Conservation (phyloP, 2,329 filamentous ascomycete genomes). For the Aureobasidium namibiae region DNA sequence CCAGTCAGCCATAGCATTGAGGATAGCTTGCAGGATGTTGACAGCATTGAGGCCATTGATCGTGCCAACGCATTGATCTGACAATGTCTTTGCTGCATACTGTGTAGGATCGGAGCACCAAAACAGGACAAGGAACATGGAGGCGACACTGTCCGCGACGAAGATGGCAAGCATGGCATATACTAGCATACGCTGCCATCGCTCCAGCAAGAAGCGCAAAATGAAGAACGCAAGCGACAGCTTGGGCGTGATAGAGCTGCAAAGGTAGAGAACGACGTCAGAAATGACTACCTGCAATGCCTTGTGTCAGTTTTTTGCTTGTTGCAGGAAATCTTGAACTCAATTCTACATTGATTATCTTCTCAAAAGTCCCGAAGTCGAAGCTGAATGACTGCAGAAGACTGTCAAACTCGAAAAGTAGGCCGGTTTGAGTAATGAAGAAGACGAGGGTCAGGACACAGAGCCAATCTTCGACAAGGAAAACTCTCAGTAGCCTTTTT, state of each 20-base stretch:
- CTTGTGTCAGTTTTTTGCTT: too few species aligned
- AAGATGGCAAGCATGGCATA: slow-evolving; percentile 18
- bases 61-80: background rate
- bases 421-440: too few species aligned
- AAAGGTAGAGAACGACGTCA: slow-evolving; percentile 29
- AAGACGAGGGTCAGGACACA: too few species aligned
- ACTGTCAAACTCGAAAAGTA: too few species aligned
- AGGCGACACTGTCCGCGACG: slow-evolving; percentile 27
- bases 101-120: background rate
- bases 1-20: slow-evolving; percentile 31
- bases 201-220: slow-evolving; percentile 31
- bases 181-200: slow-evolving; percentile 28
- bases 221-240: slow-evolving; percentile 39
- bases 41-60: background rate
- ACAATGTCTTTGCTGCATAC: background rate
- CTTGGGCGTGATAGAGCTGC: slow-evolving; percentile 34
- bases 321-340: too few species aligned
- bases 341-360: too few species aligned
- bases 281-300: background rate
- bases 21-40: slow-evolving; percentile 19
- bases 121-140: slow-evolving; percentile 23
- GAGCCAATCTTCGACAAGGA: too few species aligned
- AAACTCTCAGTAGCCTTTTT: too few species aligned
- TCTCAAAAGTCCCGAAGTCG: too few species aligned
- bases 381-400: too few species aligned